Conservation (phyloP, 768 basidiomycete genomes). For the Tylopilus cervinicoccineus region DNA sequence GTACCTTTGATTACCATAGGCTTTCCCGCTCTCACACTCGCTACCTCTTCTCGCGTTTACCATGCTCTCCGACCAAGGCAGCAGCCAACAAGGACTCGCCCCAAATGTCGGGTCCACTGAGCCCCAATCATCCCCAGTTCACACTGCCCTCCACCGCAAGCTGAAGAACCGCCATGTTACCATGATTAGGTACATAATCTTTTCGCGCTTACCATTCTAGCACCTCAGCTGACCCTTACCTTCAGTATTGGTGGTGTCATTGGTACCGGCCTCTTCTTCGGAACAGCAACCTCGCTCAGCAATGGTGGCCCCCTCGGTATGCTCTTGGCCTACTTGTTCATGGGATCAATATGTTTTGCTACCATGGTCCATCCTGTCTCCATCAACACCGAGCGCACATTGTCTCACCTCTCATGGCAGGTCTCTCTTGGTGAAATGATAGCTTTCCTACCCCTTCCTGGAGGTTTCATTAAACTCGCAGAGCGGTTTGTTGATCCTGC, state of each 20-base stretch:
- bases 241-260: conserved; percentile 1
- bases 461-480: conserved; percentile 1
- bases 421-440: conserved; percentile 4
- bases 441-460: neutral
- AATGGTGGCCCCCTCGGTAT: conserved; percentile 4
- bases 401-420: neutral
- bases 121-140: neutral
- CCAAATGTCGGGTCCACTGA: neutral
- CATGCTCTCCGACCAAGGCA: neutral
- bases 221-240: neutral
- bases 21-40: neutral
- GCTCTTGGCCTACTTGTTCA: neutral
- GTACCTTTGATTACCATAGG: no score
- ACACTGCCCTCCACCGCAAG: neutral
- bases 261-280: conserved; percentile 2
- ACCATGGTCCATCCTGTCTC: neutral
- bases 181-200: neutral
- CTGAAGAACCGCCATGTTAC: conserved; percentile 3
- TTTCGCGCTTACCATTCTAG: neutral
- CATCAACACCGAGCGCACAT: neutral
- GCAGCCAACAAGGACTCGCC: neutral
- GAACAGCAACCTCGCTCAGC: neutral
- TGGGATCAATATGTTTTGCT: neutral
- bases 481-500: conserved; percentile 4
- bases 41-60: neutral